Base-by-base conservation (phyloP, 371 early-diverging fungal genomes). In the Mucor circinelloides region DNA sequence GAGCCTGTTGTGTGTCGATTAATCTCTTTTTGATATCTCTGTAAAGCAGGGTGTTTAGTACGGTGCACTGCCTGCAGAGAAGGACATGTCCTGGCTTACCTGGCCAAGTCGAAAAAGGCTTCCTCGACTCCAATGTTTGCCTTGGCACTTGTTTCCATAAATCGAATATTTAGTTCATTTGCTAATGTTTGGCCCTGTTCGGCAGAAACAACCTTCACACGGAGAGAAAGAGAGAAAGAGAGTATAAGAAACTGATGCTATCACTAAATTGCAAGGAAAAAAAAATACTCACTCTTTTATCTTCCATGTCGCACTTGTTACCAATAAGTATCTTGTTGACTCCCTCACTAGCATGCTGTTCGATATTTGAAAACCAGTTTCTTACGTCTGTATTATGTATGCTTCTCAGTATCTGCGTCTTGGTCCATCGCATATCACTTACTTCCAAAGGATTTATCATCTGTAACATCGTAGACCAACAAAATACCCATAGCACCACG, bases 401-500 rank as follows among this genome's bases (percentile, higher is more conserved):
- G 97, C 69, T 96, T 94, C 76, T 96, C 95, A 72, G 99, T 96
- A 78, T 99, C 98, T 64, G 91, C 8, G 6, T 48, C 21, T 48
- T 8, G 25, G 8, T 8, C 25, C 48, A 21, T 21, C 48, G 25
- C 48, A 21, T 38, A 23, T n/a, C 19, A 25, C 85, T 79, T 90
- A 91, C 90, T 96, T 80, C 90, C 92, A 87, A 99, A 99, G 10
- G 98, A 97, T 46, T 95, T 93, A 77, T 94, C 93, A 79, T 99
- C 98, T 23, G 98, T 97, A 67, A 98, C 95, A 86, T 99, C 99
- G 87, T 99, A 99, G 9, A 99, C 99, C 42, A 99, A 87, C 66
- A 99, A 87, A 73, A 99, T 99, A 30, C 99, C 99, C 94, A 99
- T 97, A 25, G 99, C 99, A 68, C 98, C 98, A 74, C 99, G 95